A percentile compares a stretch with the other conserved stretches of the same genome.
Evolutionary conservation across 805 yeast species (phyloP).

Genomic region (Ogataea minuta): DNA sequence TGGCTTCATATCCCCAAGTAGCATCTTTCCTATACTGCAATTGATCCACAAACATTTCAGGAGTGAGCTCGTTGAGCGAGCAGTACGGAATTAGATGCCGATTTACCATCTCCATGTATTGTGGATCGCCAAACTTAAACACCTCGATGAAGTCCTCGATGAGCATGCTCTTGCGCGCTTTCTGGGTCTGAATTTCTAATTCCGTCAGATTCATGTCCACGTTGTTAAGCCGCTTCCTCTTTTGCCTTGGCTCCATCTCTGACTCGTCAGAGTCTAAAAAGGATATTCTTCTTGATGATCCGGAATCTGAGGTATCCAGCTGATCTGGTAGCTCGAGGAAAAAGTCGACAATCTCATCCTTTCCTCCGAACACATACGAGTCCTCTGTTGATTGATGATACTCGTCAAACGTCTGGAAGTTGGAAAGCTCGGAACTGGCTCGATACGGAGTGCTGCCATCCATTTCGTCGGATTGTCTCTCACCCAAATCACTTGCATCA

Average conservation of each 20-base stretch:
- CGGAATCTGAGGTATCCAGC: slow-evolving; percentile 1
- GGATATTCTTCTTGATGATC: slow-evolving; percentile 4
- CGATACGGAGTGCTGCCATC: slow-evolving; percentile 8
- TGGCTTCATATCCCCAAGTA: slow-evolving; percentile 13
- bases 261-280: slow-evolving; percentile 6
- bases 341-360: slow-evolving; percentile 3
- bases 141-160: slow-evolving; percentile 14
- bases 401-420: slow-evolving; percentile 2
- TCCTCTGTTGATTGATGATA: background rate
- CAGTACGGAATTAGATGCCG: slow-evolving; percentile 19
- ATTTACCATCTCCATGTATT: slow-evolving; percentile 11
- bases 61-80: slow-evolving; percentile 13
- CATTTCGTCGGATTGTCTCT: slow-evolving; percentile 1
- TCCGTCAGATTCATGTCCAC: background rate
- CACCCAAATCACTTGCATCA: slow-evolving; percentile 1
- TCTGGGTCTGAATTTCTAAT: background rate
- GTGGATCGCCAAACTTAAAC: slow-evolving; percentile 9
- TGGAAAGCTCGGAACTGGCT: slow-evolving; percentile 1
- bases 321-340: slow-evolving; percentile 4
- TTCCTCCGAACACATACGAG: slow-evolving; percentile 3
- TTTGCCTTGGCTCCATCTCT: background rate
- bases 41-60: slow-evolving; percentile 9
- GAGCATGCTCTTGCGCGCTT: slow-evolving; percentile 11
- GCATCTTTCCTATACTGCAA: slow-evolving; percentile 2
- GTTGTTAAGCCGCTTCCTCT: background rate